phyloP scores from a whole-genome alignment of 139 green algal species.

The Diplosphaera chodatii region DNA sequence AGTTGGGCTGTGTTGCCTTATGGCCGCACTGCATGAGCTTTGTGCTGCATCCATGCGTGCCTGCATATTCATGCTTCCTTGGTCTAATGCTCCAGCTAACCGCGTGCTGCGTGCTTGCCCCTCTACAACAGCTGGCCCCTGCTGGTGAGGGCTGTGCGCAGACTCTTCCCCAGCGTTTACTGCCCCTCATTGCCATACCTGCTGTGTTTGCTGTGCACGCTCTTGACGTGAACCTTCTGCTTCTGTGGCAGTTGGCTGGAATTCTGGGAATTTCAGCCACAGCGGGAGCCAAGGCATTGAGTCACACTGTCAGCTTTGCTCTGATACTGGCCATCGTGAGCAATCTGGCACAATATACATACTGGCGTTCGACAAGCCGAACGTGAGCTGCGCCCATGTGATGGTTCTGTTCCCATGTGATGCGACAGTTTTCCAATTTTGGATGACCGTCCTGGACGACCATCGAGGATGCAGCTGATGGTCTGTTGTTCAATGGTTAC shows the following conservation, averaged over 20 bases:
- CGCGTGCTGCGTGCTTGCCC: background rate
- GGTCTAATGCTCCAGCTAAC: background rate
- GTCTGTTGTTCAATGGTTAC: background rate
- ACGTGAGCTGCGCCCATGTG: background rate
- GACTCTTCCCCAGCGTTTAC: no score
- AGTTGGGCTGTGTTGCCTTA: background rate
- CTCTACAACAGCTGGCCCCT: background rate
- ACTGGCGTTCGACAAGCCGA: constrained; percentile 23
- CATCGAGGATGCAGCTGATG: background rate
- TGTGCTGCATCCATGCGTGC: background rate
- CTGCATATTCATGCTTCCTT: no score
- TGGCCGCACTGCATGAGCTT: background rate
- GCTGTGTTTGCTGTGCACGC: no score
- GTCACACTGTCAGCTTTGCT: constrained; percentile 50
- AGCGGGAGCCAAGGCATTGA: constrained; percentile 50
- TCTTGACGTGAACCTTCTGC: no score
- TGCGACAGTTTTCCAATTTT: no score
- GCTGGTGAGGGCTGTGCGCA: background rate
- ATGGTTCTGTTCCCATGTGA: background rate
- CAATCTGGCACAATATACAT: constrained; percentile 51
- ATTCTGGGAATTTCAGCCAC: constrained; percentile 54
- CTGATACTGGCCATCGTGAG: constrained; percentile 50
- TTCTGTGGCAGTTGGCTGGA: constrained; percentile 7
- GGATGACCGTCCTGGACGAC: no score
- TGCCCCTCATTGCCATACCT: no score